phyloP scores from a whole-genome alignment of 1,284 basidiomycete species.

The Tylopilus sp. region DNA sequence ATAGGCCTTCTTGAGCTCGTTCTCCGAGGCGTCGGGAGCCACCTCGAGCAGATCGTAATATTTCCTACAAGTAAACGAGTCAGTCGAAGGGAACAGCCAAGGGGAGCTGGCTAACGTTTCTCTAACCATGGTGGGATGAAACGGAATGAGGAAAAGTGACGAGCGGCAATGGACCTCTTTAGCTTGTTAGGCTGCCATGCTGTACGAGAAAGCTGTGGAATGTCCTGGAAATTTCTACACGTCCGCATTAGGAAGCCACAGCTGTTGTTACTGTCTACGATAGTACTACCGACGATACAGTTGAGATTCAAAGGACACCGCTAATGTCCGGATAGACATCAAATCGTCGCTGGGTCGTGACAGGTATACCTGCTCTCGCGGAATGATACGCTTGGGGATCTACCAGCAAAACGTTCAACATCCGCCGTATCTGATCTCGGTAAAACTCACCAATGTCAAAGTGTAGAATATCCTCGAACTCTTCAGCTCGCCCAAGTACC shows the following conservation, averaged over 20 bases:
- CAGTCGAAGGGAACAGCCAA: constrained; percentile 3
- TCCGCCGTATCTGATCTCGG: not conserved
- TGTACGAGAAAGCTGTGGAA: constrained; percentile 37
- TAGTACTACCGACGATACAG: not conserved
- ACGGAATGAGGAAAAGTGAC: constrained; percentile 21
- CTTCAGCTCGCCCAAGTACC: constrained; percentile 72
- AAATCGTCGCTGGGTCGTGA: constrained; percentile 84
- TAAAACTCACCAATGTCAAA: constrained; percentile 70
- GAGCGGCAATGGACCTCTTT: constrained; percentile 18
- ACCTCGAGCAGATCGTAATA: constrained; percentile 87
- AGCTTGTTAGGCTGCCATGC: constrained; percentile 16
- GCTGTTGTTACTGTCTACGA: not conserved
- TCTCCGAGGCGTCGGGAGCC: constrained; percentile 68
- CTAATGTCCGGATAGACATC: constrained; percentile 85
- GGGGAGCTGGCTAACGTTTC: constrained; percentile 50
- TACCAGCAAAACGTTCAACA: constrained; percentile 32
- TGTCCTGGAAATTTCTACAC: constrained; percentile 34
- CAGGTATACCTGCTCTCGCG: constrained; percentile 78
- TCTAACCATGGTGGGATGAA: constrained; percentile 50
- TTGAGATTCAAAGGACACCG: not conserved
- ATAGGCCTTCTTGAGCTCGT: constrained; percentile 91
- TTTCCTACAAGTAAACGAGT: constrained; percentile 50
- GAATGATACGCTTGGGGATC: constrained; percentile 68
- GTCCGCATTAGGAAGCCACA: constrained; percentile 24
- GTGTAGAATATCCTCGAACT: constrained; percentile 78